Base-by-base conservation (phyloP, 352 stramenopile genomes). In the Salisapilia sapeloensis region DNA sequence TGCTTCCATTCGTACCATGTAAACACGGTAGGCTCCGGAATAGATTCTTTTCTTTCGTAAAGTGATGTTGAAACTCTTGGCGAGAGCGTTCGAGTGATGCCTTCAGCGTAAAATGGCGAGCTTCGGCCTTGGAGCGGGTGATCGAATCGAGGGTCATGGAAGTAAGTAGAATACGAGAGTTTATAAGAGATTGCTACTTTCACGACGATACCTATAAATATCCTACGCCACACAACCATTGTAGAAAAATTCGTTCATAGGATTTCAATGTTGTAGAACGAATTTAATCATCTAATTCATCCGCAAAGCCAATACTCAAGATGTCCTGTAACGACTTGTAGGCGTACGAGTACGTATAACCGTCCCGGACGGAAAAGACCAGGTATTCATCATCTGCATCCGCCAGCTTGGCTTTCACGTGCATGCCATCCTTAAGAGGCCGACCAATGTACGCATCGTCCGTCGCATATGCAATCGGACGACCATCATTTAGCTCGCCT, bases 101-200 rank as follows among this genome's bases (percentile, higher is more conserved):
- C 35, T 76, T 69, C 28, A 82, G 49, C 20, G 56, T 48, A 14
- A 51, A 34, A 35, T 79, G 66, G 33, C 51, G 70, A 11, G 44
- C 35, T 42, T 82, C 66, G 10, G 66, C 66, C 29, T 70, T 57
- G 8, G 42, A 38, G 1, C 66, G 60, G 29, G 63, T 82, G 27
- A 77, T 25, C 28, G 49, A 72, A 48, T 82, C 66, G 11, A 82
- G 52, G 41, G 66, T 82, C 62, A 82, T 82, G 14, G 1, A 25
- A 17, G 16, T 36, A n/a, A n/a, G n/a, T n/a, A n/a, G n/a, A n/a
- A n/a, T n/a, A n/a, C n/a, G n/a, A n/a, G n/a, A n/a, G n/a, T n/a
- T n/a, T n/a, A n/a, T n/a, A n/a, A n/a, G n/a, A n/a, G n/a, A n/a
- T n/a, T n/a, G n/a, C n/a, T n/a, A n/a, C n/a, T n/a, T n/a, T n/a